A percentile compares a stretch with the other conserved stretches of the same genome.
phyloP scores from a whole-genome alignment of 2,329 filamentous ascomycete species.

The Simplicillium sp. region DNA sequence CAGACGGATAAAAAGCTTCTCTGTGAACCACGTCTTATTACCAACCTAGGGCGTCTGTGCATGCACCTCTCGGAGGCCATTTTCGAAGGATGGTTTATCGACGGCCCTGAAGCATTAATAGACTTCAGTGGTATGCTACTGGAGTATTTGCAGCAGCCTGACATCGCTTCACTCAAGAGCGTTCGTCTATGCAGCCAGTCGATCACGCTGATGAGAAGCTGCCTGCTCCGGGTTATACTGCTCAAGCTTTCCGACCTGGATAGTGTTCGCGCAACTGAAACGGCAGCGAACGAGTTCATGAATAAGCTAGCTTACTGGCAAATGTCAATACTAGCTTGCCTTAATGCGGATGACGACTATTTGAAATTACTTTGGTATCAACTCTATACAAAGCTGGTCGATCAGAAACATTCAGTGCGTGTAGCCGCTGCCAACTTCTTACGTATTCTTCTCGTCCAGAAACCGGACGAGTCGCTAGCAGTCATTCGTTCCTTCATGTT shows the following conservation, averaged over 20 bases:
- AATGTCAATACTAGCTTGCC: conserved; percentile 71
- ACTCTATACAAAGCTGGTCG: conserved; percentile 80
- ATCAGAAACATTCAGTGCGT: conserved; percentile 56
- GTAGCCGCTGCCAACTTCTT: conserved; percentile 74
- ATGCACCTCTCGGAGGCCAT: conserved; percentile 79
- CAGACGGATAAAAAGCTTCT: conserved; percentile 63
- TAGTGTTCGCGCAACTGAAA: conserved; percentile 46
- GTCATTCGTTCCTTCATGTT: conserved; percentile 65
- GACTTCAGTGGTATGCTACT: conserved; percentile 80
- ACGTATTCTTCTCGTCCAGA: conserved; percentile 89
- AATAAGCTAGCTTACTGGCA: conserved; percentile 93
- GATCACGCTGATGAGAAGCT: conserved; percentile 63
- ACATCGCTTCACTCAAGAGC: conserved; percentile 71
- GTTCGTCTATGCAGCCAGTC: conserved; percentile 87
- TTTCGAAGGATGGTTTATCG: conserved; percentile 93
- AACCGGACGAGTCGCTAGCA: conserved; percentile 68
- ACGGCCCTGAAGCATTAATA: conserved; percentile 72
- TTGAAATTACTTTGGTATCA: conserved; percentile 86
- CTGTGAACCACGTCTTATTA: conserved; percentile 72
- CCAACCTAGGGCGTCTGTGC: conserved; percentile 75
- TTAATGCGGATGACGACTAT: conserved; percentile 71
- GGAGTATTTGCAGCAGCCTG: conserved; percentile 81
- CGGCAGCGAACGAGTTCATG: conserved; percentile 62
- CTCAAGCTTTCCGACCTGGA: conserved; percentile 79
- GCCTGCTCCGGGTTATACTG: conserved; percentile 70